Conservation (phyloP, 441 rosid species). For the Corymbia citriodora region DNA sequence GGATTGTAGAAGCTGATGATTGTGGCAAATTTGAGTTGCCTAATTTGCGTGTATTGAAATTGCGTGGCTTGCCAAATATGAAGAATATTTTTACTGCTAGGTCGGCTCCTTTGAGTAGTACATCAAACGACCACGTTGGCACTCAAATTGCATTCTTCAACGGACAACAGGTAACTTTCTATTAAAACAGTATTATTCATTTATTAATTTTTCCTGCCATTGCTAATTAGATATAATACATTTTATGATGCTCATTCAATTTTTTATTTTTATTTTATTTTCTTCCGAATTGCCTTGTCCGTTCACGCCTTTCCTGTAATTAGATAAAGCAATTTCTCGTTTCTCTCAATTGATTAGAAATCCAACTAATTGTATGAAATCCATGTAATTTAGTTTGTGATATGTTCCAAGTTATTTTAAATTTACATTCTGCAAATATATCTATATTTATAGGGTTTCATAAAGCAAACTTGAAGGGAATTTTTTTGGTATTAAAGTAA, state of each 20-base stretch:
- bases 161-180: not conserved
- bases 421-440: not conserved
- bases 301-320: not conserved
- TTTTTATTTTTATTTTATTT: not conserved
- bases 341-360: not conserved
- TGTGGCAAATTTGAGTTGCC: not conserved
- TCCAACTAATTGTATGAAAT: not conserved
- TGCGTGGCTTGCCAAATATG: not conserved
- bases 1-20: not conserved
- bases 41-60: not conserved
- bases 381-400: not conserved
- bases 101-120: fast-evolving
- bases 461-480: not conserved
- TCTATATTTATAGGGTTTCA: not conserved
- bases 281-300: not conserved
- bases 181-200: not conserved
- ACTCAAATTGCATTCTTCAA: not conserved
- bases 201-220: not conserved
- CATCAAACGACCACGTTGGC: fast-evolving
- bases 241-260: not conserved
- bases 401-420: not conserved
- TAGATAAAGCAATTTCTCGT: not conserved
- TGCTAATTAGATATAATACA: not conserved
- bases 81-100: fast-evolving
- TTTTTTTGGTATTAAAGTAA: fast-evolving